phyloP scores from a whole-genome alignment of 2,329 filamentous ascomycete species.

The Colletotrichum aenigma region DNA sequence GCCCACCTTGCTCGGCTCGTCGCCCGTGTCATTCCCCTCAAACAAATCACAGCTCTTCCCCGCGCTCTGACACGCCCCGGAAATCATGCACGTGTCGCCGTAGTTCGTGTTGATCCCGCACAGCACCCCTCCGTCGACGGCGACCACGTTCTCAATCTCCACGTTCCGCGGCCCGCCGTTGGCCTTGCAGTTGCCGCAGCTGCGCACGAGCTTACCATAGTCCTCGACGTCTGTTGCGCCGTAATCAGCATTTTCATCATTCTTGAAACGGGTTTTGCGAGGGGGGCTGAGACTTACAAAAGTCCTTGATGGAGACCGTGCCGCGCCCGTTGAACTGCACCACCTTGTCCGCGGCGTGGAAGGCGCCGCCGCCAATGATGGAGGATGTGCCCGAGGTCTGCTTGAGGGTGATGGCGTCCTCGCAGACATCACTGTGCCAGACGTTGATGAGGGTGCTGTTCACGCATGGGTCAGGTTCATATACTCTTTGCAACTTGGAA shows the following conservation, averaged over 20 bases:
- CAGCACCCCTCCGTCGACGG: conserved; percentile 33
- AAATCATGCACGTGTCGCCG: conserved; percentile 22
- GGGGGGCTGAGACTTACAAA: conserved; percentile 22
- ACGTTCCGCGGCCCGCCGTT: conserved; percentile 31
- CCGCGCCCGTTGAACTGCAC: conserved; percentile 46
- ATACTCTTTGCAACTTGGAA: background rate
- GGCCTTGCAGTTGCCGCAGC: conserved; percentile 48
- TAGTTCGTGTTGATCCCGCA: conserved; percentile 37
- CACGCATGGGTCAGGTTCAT: too few relatives aligned
- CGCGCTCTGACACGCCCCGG: conserved; percentile 15
- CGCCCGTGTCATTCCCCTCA: conserved; percentile 35
- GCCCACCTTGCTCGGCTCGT: conserved; percentile 39
- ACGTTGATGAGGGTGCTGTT: conserved; percentile 37
- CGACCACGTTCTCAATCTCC: conserved; percentile 38
- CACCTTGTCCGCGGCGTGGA: conserved; percentile 40
- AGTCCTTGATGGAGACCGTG: conserved; percentile 41
- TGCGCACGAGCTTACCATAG: conserved; percentile 54
- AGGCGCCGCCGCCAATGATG: conserved; percentile 36
- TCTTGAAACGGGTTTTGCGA: too few relatives aligned
- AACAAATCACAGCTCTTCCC: conserved; percentile 25
- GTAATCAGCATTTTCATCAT: too few relatives aligned
- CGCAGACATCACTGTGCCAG: conserved; percentile 49
- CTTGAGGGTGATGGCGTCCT: conserved; percentile 49
- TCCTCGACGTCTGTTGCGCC: conserved; percentile 31
- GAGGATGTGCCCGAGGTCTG: background rate